These are phyloP conservation scores for Dictyostelium purpureum DNA, from an alignment of 78 protist genomes.

Conservation along the genomic window DNA sequence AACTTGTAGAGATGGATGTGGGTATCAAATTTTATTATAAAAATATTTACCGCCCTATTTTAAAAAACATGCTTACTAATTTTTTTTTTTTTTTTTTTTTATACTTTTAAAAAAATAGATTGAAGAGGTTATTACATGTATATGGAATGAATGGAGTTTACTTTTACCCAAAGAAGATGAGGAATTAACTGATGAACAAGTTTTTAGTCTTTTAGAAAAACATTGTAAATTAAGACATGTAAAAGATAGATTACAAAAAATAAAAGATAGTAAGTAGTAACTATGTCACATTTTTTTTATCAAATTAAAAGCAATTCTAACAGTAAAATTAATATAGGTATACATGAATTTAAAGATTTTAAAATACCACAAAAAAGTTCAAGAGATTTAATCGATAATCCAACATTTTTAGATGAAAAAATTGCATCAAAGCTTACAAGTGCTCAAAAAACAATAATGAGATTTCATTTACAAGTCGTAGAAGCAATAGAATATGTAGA, in stretches of 20 bases:
- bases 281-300: not conserved
- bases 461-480: slow-evolving; percentile 75
- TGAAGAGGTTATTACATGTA: slow-evolving; percentile 50
- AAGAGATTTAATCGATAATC: not conserved
- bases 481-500: slow-evolving; percentile 66
- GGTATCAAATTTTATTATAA: not conserved
- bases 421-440: slow-evolving; percentile 56
- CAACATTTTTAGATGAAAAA: slow-evolving; percentile 63
- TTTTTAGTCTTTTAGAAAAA: slow-evolving; percentile 50
- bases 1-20: slow-evolving; percentile 76
- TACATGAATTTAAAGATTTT: slow-evolving; percentile 61
- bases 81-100: not conserved
- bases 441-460: slow-evolving; percentile 56
- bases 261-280: slow-evolving; percentile 19
- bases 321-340: not conserved
- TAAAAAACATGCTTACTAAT: too few relatives aligned
- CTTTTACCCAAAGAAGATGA: slow-evolving; percentile 70
- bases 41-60: not conserved
- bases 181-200: slow-evolving; percentile 49
- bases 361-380: slow-evolving; percentile 14
- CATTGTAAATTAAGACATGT: slow-evolving; percentile 75
- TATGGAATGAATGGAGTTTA: slow-evolving; percentile 72
- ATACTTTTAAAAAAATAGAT: slow-evolving; percentile 9
- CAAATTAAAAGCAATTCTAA: not conserved
- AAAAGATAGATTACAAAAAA: slow-evolving; percentile 55